Base-by-base conservation (phyloP, 108 stramenopile genomes). In the Conticribra guillardii region DNA sequence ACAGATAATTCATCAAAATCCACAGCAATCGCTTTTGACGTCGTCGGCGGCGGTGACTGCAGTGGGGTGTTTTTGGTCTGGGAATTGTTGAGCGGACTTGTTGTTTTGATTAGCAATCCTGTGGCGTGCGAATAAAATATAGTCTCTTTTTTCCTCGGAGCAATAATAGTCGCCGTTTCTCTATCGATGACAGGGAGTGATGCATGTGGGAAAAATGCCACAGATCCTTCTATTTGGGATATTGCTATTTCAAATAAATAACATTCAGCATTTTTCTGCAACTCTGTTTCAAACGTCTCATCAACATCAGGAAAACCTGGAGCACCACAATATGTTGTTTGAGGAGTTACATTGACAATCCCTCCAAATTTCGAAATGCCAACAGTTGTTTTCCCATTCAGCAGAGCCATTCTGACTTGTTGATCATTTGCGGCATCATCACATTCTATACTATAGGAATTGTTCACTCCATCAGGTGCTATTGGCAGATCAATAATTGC, bases 181-280 rank as follows among this genome's bases (percentile, higher is more conserved):
- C 49, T 29, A 17, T 54, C 48, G 31, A 59, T 52, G 1, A 69
- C 67, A 15, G 79, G 79, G 1, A 80, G 61, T 22, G 71, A 54
- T 0, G 48, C 2, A 63, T 80, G 79, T 33, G 79, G 72, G 61
- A 29, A 64, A 64, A 73, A 73, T 51, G 79, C 72, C 54, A 73
- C 79, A 14, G 72, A 80, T 4, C 34, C 67, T 54, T 80, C 79
- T 26, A 52, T 15, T 18, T 45, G 44, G 26, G 32, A 55, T 41
- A 68, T 46, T 24, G 44, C 50, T 11, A 48, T 49, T 50, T 80
- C 63, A 11, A 72, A 23, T 26, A 80, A 27, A 47, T 60, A 69
- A 7, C 28, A 27, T 11, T 34, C 46, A 29, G 45, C 55, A 49
- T 31, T 37, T 9, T 33, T 48, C 2, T 51, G 52, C n/a, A 65